Percentiles rank a stretch among this genome's conserved stretches.
These are phyloP conservation scores for Colletotrichum tropicale DNA, from an alignment of 2,329 filamentous ascomycete species.

Conservation along the genomic window DNA sequence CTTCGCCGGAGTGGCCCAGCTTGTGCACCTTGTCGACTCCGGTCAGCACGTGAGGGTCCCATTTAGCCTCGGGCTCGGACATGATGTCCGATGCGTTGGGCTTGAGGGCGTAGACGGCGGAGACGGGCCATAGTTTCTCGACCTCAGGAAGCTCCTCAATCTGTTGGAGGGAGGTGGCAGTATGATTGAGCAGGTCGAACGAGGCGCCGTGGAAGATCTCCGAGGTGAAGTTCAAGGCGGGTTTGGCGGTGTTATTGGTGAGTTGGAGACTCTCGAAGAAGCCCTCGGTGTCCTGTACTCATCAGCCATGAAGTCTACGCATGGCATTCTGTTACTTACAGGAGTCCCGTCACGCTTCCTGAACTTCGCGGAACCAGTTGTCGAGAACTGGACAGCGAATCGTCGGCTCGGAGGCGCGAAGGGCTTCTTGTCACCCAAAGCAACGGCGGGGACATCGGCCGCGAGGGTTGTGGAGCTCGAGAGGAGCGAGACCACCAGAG, in stretches of 20 bases:
- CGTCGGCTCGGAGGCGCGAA: background rate
- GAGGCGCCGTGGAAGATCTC: conserved; percentile 15
- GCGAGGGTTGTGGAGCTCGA: background rate
- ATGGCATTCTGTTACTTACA: no score
- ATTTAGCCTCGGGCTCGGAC: background rate
- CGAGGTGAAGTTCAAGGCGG: conserved; percentile 11
- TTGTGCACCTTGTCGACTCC: background rate
- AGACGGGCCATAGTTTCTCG: background rate
- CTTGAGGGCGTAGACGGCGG: background rate
- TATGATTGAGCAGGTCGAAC: conserved; percentile 8
- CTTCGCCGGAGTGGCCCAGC: background rate
- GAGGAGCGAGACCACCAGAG: background rate
- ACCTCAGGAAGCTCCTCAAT: conserved; percentile 4
- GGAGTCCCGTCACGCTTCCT: background rate
- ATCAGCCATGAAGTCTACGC: background rate
- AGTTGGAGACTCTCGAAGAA: conserved; percentile 1
- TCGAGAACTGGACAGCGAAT: background rate
- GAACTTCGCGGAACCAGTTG: background rate
- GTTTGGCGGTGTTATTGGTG: background rate
- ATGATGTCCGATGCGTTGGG: background rate
- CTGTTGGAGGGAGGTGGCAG: background rate
- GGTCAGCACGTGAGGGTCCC: conserved; percentile 3
- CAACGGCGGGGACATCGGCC: background rate
- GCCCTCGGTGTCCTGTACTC: background rate
- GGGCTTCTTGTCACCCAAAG: background rate